These are phyloP conservation scores for Cladosporium austrohemisphaericum DNA, from an alignment of 2,329 filamentous ascomycete genomes.

Conservation along the genomic window DNA sequence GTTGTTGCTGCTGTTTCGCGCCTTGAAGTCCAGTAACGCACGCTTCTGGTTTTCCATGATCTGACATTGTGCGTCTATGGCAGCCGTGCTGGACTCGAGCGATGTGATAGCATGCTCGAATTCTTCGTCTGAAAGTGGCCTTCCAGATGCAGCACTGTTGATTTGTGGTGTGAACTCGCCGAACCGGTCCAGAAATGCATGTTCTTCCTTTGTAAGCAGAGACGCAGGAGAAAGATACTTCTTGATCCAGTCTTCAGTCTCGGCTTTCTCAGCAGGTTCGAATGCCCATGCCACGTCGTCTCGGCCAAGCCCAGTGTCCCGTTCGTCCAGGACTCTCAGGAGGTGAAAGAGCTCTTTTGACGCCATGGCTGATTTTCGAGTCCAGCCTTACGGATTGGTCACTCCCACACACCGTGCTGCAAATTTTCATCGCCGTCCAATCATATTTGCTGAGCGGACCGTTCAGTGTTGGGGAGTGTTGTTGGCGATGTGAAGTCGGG, in stretches of 20 bases:
- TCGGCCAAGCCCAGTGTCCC: slow-evolving; percentile 41
- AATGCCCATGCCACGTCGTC: slow-evolving; percentile 50
- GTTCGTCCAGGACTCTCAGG: slow-evolving; percentile 43
- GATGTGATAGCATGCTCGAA: slow-evolving; percentile 59
- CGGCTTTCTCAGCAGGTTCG: slow-evolving; percentile 38
- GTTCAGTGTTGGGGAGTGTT: too few relatives aligned
- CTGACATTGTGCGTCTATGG: slow-evolving; percentile 62
- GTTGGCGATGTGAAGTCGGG: too few relatives aligned
- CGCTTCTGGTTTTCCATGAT: slow-evolving; percentile 59
- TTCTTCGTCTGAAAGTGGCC: slow-evolving; percentile 57
- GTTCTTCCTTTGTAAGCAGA: slow-evolving; percentile 48
- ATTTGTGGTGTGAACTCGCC: slow-evolving; percentile 14
- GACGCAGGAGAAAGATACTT: slow-evolving; percentile 46
- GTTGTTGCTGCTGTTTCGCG: slow-evolving; percentile 32
- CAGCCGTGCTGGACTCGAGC: slow-evolving; percentile 61
- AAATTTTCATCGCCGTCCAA: too few relatives aligned
- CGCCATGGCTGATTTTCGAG: too few relatives aligned
- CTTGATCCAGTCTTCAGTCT: slow-evolving; percentile 43
- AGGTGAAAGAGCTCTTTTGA: slow-evolving; percentile 36
- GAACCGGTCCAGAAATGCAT: slow-evolving; percentile 20
- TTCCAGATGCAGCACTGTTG: slow-evolving; percentile 21
- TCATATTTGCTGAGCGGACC: too few relatives aligned
- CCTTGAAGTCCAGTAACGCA: slow-evolving; percentile 54
- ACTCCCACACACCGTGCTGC: too few relatives aligned
- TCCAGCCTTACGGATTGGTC: too few relatives aligned